Evolutionary conservation across 2,329 filamentous ascomycete genomes (phyloP), one percentile per base, ranked within the genome.

Genomic region (Xylariaceae sp.): DNA sequence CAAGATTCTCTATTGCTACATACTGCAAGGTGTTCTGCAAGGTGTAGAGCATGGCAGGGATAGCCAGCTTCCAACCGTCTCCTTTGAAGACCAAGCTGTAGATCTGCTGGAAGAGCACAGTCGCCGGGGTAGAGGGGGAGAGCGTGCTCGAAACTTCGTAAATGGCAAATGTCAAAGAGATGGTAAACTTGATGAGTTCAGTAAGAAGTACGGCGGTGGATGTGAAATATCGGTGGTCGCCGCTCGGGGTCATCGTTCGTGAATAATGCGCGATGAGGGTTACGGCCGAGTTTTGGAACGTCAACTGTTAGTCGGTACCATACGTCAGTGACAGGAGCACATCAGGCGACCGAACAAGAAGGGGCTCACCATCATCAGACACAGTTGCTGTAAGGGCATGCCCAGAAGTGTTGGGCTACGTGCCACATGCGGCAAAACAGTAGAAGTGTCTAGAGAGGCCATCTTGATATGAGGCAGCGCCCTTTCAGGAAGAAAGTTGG

Each of bases 21-120:
- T 97, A 99, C 73, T 97, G 91, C 56, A 97, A 77, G n/a, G 89
- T 89, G 71, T 97, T 97, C 69, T 97, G 91, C 34, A 97, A 73
- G 0, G 93, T 96, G 72, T 96, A 97, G 1, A 97, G 80, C 3
- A 86, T 82, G 3, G 93, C 94, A 0, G 93, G 94, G 48, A 97
- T 86, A 7, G 90, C 91, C 64, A 99, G 77, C 74, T 96, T 96
- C 93, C 93, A 97, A 66, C 92, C 92, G 71, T 97, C 94, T 8
- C 88, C 88, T 0, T 88, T 88, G 71, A 97, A 96, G 13, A 97
- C 88, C 35, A 87, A 85, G 67, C 84, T 86, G 70, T 87, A 89
- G 23, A 97, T 84, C 69, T 91, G 88, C 68, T 87, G 83, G 70
- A 95, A 90, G 15, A 97, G 80, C 1, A 90, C 85, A 0, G 90